Evolutionary conservation across 2,329 filamentous ascomycete genomes (phyloP).

Genomic region (Trichoderma koningiopsis): DNA sequence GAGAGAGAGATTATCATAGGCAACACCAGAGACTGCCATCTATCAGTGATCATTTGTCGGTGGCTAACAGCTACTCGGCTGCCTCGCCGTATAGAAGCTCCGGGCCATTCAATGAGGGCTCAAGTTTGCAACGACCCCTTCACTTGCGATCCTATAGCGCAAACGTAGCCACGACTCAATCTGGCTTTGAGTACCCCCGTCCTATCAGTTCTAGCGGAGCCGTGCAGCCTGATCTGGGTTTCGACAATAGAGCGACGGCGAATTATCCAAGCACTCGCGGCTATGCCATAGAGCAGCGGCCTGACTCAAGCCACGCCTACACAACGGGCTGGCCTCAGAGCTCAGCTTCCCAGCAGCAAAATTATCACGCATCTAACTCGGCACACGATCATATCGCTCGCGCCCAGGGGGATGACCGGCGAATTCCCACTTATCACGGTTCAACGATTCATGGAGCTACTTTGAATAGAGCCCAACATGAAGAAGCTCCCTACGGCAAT

Average conservation of each 20-base stretch:
- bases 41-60: conserved; percentile 31
- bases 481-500: neutral
- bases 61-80: neutral
- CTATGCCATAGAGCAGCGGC: conserved; percentile 3
- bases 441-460: neutral
- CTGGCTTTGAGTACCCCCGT: conserved; percentile 22
- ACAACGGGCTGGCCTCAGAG: neutral
- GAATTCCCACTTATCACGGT: neutral
- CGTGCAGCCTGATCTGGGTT: conserved; percentile 1
- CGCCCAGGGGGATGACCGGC: conserved; percentile 12
- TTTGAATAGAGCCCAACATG: neutral
- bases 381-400: conserved; percentile 13
- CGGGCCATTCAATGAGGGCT: neutral
- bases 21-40: conserved; percentile 32
- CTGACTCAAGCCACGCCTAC: neutral
- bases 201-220: conserved; percentile 30
- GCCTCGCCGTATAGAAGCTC: neutral
- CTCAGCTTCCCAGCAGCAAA: conserved; percentile 7
- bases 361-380: neutral
- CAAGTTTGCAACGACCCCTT: conserved; percentile 24
- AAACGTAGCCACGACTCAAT: conserved; percentile 27
- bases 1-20: conserved; percentile 5
- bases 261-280: neutral
- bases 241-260: conserved; percentile 1
- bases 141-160: conserved; percentile 34